phyloP scores from a whole-genome alignment of 768 basidiomycete genomes.

The Podaxis sp. region DNA sequence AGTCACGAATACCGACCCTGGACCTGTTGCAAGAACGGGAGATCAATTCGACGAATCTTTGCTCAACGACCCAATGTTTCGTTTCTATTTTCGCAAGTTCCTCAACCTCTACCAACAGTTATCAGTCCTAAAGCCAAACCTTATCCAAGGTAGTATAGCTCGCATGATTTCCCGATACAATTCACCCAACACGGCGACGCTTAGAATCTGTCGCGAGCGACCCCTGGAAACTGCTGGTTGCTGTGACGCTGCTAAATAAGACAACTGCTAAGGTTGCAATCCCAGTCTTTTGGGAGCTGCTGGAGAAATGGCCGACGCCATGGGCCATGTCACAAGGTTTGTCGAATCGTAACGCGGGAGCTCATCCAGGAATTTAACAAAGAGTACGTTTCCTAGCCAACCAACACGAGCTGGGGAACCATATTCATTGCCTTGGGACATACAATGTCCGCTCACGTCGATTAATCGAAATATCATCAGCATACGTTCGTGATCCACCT shows the following conservation, averaged over 20 bases:
- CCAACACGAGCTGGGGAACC: slow-evolving; percentile 39
- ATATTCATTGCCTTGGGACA: slow-evolving; percentile 58
- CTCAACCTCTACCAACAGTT: slow-evolving; percentile 25
- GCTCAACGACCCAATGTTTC: slow-evolving; percentile 25
- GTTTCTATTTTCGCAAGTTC: slow-evolving; percentile 26
- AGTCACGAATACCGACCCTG: not conserved
- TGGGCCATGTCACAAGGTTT: slow-evolving; percentile 54
- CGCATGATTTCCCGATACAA: not conserved
- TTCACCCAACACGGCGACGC: not conserved
- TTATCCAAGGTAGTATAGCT: slow-evolving; percentile 38
- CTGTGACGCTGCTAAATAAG: slow-evolving; percentile 68
- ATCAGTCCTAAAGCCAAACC: slow-evolving; percentile 30
- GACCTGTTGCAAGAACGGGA: too few relatives aligned
- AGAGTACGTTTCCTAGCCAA: slow-evolving; percentile 32
- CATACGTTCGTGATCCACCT: slow-evolving; percentile 49
- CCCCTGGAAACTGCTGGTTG: slow-evolving; percentile 72
- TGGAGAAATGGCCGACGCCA: slow-evolving; percentile 60
- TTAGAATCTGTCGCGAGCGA: slow-evolving; percentile 52
- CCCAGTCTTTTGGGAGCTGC: slow-evolving; percentile 62
- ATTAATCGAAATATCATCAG: slow-evolving; percentile 51
- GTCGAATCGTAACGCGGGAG: not conserved
- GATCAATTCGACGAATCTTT: not conserved
- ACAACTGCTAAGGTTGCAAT: slow-evolving; percentile 63
- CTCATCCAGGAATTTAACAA: not conserved
- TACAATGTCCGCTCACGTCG: slow-evolving; percentile 56